phyloP scores from a whole-genome alignment of 768 basidiomycete genomes.

The Suillus subaureus region DNA sequence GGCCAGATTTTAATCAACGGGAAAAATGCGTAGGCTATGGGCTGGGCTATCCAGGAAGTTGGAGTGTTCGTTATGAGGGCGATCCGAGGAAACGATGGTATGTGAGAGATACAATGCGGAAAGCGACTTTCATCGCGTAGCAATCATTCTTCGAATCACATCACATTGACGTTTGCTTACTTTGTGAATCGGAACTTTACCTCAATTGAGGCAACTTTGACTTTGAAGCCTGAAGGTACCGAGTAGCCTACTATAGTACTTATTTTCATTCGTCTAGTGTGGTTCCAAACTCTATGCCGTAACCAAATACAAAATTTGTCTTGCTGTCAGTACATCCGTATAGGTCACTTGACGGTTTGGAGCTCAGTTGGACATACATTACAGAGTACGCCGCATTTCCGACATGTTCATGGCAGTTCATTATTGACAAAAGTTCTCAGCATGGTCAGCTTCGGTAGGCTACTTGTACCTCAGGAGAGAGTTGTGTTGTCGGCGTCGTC shows the following conservation, averaged over 20 bases:
- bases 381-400: background rate
- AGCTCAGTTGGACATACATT: background rate
- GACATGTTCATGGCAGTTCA: background rate
- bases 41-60: constrained; percentile 34
- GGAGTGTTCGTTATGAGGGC: constrained; percentile 20
- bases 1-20: constrained; percentile 21
- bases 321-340: background rate
- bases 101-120: constrained; percentile 30
- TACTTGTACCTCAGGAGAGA: constrained; percentile 8
- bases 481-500: constrained; percentile 26
- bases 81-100: constrained; percentile 18
- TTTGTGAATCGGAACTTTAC: too few species aligned
- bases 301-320: background rate
- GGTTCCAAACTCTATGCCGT: background rate
- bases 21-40: constrained; percentile 34
- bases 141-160: background rate
- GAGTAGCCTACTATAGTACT: background rate
- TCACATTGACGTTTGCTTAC: background rate
- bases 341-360: background rate
- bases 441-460: background rate
- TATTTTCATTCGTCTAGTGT: background rate
- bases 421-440: constrained; percentile 1
- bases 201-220: background rate
- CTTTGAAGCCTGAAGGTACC: background rate
- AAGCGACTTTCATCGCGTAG: constrained; percentile 15